phyloP scores from a whole-genome alignment of 163 green algal species.

The Scenedesmus sp. region DNA sequence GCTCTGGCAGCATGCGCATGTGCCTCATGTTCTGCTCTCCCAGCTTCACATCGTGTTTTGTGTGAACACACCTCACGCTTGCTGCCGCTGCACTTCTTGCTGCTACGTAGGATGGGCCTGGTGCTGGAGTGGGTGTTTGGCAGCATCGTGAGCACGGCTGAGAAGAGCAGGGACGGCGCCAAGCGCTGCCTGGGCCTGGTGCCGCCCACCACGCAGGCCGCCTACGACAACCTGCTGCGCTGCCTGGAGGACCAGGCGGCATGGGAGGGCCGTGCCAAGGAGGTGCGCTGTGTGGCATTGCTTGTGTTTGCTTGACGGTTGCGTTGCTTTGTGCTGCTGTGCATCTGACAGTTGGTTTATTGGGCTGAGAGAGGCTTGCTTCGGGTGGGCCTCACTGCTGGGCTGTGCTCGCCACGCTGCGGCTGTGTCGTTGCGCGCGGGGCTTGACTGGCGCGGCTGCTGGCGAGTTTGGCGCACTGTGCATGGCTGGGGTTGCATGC shows the following conservation, averaged over 20 bases:
- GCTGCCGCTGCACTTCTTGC: neutral
- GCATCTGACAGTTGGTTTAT: too few species aligned
- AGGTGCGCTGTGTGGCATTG: conserved; percentile 42
- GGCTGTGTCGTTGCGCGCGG: too few species aligned
- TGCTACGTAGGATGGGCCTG: conserved; percentile 68
- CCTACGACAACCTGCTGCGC: conserved; percentile 56
- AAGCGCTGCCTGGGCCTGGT: conserved; percentile 72
- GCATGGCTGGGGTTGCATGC: too few species aligned
- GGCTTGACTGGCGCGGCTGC: too few species aligned
- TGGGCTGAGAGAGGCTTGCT: too few species aligned
- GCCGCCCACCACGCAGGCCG: conserved; percentile 51
- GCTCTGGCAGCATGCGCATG: too few species aligned
- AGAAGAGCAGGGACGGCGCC: conserved; percentile 87
- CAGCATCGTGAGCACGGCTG: conserved; percentile 89
- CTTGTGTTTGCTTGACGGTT: conserved; percentile 53
- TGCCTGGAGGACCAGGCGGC: conserved; percentile 76
- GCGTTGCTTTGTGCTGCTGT: neutral
- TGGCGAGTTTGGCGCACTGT: too few species aligned
- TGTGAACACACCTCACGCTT: too few species aligned
- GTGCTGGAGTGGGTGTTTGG: conserved; percentile 93
- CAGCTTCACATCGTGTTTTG: too few species aligned
- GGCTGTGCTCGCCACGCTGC: too few species aligned
- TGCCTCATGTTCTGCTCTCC: too few species aligned
- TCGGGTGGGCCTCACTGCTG: too few species aligned
- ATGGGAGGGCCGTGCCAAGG: conserved; percentile 70